These are phyloP conservation scores for Hirsutella rhossiliensis DNA, from an alignment of 2,329 filamentous ascomycete genomes.

Conservation along the genomic window DNA sequence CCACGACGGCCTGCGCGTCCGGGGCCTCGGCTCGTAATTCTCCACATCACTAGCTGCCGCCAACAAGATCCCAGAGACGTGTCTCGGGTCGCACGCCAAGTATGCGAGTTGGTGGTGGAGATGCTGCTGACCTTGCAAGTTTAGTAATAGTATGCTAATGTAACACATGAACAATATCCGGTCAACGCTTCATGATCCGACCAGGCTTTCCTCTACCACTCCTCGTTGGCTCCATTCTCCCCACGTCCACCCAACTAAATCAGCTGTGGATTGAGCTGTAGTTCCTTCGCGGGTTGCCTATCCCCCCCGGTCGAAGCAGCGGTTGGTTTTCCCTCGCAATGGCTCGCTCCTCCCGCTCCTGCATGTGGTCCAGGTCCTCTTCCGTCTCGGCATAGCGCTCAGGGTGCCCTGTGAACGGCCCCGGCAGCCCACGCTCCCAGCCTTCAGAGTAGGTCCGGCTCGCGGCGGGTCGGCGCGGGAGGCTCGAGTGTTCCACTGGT, in stretches of 20 bases:
- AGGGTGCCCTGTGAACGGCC: slow-evolving; percentile 38
- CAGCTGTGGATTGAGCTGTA: slow-evolving; percentile 21
- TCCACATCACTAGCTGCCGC: too few species aligned
- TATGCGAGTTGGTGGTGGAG: too few species aligned
- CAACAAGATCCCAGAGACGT: too few species aligned
- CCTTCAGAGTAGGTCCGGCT: slow-evolving; percentile 35
- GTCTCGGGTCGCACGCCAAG: too few species aligned
- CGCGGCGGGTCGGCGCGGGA: slow-evolving; percentile 22
- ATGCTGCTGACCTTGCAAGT: too few species aligned
- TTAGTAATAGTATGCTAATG: not conserved
- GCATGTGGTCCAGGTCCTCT: slow-evolving; percentile 36
- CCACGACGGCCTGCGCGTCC: too few species aligned
- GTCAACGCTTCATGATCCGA: too few species aligned
- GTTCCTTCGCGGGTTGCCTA: slow-evolving; percentile 30
- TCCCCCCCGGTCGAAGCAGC: slow-evolving; percentile 35
- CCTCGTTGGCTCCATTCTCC: too few species aligned
- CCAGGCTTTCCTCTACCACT: too few species aligned
- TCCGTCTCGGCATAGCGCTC: slow-evolving; percentile 39
- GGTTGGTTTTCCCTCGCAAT: slow-evolving; percentile 38
- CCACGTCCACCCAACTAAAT: too few species aligned
- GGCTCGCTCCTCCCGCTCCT: slow-evolving; percentile 37
- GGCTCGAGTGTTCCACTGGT: slow-evolving; percentile 13
- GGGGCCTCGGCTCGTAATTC: too few species aligned
- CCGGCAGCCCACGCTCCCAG: slow-evolving; percentile 37
- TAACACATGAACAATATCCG: not conserved